Base-by-base conservation (phyloP, 768 basidiomycete species). In the Auricularia heimuer region DNA sequence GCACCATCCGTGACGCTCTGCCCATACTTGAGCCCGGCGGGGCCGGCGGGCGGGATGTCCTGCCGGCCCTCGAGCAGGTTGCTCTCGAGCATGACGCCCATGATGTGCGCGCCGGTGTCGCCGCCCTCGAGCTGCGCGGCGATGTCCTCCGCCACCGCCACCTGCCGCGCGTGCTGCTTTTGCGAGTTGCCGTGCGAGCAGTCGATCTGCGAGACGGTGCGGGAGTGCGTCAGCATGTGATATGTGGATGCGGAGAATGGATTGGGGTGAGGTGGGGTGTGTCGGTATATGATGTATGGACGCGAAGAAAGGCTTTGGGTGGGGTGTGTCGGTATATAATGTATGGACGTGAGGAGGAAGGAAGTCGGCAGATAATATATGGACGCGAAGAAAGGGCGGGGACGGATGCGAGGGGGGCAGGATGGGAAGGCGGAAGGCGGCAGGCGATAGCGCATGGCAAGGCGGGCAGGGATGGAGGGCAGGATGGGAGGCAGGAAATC, bases 151-250 rank as follows among this genome's bases (percentile, higher is more conserved):
- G 90, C 92, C 42, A 98, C 96, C 65, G 90, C 86, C 3, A 87
- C 78, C 77, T 99, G 96, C 70, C 87, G 91, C 66, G 83, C 79
- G 75, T 96, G 90, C 72, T 97, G 91, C 77, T 99, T 98, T 66
- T 82, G 85, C 70, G 90, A 92, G 77, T 98, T 98, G 66, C 96
- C 94, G 73, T 98, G 95, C 70, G 93, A 95, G 82, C 96, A 96
- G 75, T 96, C 93, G 68, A 97, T 87, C 94, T 96, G 72, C 36
- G 68, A 65, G 3, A 61, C n/a, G 16, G 6, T 1, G 11, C 24
- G 29, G 34, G 8, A 33, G 56, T 8, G 56, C 24, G 6, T 54
- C 3, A 54, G 54, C 0, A 8, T 11, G 0, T 18, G 54, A 18
- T 7, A 3, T 29, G 2, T 11, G 29, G n/a, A 7, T 1, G 18